A percentile compares a stretch with the other conserved stretches of the same genome.
Evolutionary conservation across 2,329 filamentous ascomycete species (phyloP).

Genomic region (Aspergillus aculeatus): DNA sequence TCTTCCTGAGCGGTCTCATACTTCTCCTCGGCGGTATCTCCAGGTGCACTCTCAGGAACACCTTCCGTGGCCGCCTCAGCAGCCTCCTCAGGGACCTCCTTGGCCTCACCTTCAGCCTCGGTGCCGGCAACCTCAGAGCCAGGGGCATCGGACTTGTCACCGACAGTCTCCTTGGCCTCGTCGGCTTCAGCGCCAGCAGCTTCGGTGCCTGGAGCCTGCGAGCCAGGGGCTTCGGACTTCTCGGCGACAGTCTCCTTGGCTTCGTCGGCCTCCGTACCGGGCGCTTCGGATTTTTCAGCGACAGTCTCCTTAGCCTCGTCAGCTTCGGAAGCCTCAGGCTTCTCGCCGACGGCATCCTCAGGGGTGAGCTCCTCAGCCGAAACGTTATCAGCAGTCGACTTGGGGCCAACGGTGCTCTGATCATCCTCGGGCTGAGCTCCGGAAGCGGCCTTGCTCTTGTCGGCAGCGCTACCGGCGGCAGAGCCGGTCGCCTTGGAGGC

Average conservation of each 20-base stretch:
- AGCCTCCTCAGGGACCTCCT: conserved; percentile 39
- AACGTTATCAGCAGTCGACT: not conserved
- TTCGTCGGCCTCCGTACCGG: conserved; percentile 36
- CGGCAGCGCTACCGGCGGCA: conserved; percentile 34
- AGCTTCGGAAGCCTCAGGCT: conserved; percentile 43
- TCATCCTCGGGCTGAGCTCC: not conserved
- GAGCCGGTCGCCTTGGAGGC: conserved; percentile 31
- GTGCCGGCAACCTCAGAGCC: not conserved
- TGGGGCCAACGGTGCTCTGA: not conserved
- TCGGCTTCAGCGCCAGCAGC: not conserved
- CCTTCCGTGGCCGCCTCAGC: conserved; percentile 38
- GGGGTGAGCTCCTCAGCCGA: conserved; percentile 29
- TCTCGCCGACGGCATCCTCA: conserved; percentile 52
- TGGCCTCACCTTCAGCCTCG: not conserved
- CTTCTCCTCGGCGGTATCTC: conserved; percentile 15
- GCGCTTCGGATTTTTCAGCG: conserved; percentile 27
- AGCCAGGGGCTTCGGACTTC: conserved; percentile 15
- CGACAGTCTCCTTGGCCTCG: conserved; percentile 5
- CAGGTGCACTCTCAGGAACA: conserved; percentile 8
- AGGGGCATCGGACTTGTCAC: conserved; percentile 26
- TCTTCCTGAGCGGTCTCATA: conserved; percentile 31
- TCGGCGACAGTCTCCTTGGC: conserved; percentile 38
- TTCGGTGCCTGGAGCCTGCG: not conserved
- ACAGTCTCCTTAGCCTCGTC: conserved; percentile 42
- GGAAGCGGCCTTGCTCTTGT: conserved; percentile 13